Percentiles rank a stretch among this genome's conserved stretches.
phyloP scores from a whole-genome alignment of 176 grass and related monocot genomes.

The Olyra latifolia region DNA sequence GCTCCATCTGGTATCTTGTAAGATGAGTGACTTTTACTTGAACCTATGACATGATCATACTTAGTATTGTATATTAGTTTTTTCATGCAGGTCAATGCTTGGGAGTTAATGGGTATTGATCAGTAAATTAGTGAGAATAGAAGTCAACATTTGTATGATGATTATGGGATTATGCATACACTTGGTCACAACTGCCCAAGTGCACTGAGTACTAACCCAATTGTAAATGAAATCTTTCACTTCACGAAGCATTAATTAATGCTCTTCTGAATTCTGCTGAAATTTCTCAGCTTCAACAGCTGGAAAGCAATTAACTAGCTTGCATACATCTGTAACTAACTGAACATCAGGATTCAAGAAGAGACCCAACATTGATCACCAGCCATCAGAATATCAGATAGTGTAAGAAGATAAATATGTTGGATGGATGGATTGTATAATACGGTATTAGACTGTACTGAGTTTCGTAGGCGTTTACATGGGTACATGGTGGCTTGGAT shows the following conservation, averaged over 20 bases:
- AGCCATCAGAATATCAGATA: too few relatives aligned
- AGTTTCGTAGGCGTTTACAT: too few relatives aligned
- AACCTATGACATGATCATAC: constrained; percentile 14
- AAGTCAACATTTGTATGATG: constrained; percentile 4
- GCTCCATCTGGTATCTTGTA: constrained; percentile 18
- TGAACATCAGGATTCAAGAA: neutral
- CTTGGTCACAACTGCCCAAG: neutral
- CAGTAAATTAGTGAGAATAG: neutral
- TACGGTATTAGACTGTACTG: too few relatives aligned
- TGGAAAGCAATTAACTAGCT: neutral
- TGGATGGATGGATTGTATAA: too few relatives aligned
- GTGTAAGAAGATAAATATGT: too few relatives aligned
- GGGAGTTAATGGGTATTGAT: constrained; percentile 12
- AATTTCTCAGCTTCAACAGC: neutral
- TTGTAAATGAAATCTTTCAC: neutral
- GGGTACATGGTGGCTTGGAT: too few relatives aligned
- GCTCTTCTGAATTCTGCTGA: neutral
- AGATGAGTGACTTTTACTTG: constrained; percentile 38
- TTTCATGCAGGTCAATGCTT: constrained; percentile 1
- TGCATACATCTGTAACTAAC: neutral
- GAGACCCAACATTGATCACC: neutral
- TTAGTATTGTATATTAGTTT: neutral
- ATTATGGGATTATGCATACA: constrained; percentile 1
- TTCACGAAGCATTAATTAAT: neutral
- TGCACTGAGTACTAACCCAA: neutral